Percentiles rank a stretch among this genome's conserved stretches.
These are phyloP conservation scores for Ceratorhiza oryzae-sativae DNA, from an alignment of 1,284 basidiomycete genomes.

Conservation along the genomic window DNA sequence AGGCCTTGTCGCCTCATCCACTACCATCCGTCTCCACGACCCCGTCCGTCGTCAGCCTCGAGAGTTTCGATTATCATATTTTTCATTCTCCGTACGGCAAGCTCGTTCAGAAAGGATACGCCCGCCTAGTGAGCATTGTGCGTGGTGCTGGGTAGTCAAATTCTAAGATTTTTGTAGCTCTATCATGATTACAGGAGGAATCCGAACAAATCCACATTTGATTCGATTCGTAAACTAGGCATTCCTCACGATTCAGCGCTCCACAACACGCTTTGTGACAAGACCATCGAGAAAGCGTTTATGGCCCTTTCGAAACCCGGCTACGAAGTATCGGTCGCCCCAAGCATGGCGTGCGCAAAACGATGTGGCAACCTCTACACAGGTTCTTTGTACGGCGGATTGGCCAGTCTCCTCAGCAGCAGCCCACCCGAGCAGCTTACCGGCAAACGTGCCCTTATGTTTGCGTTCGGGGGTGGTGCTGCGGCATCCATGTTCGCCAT, in stretches of 20 bases:
- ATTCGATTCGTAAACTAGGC: conserved; percentile 73
- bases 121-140: conserved; percentile 70
- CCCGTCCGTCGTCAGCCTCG: conserved; percentile 52
- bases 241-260: conserved; percentile 70
- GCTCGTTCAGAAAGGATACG: conserved; percentile 96
- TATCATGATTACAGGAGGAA: conserved; percentile 91
- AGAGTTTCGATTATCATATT: conserved; percentile 85
- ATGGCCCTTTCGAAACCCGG: conserved; percentile 72
- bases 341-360: conserved; percentile 80
- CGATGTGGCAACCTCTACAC: conserved; percentile 99
- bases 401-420: conserved; percentile 79
- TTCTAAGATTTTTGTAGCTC: too few species aligned
- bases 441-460: conserved; percentile 87
- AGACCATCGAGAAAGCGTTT: conserved; percentile 94
- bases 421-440: conserved; percentile 71
- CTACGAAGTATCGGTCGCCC: conserved; percentile 68
- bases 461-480: conserved; percentile 92
- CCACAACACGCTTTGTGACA: conserved; percentile 83
- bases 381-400: conserved; percentile 90
- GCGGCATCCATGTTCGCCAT: conserved; percentile 91
- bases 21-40: conserved; percentile 45
- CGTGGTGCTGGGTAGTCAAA: too few species aligned
- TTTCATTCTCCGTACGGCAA: conserved; percentile 98
- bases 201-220: conserved; percentile 78
- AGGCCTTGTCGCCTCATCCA: conserved; percentile 59